Evolutionary conservation across 2,329 filamentous ascomycete species (phyloP), one percentile per base, ranked within the genome.

Genomic region (Sporothrix globosa): DNA sequence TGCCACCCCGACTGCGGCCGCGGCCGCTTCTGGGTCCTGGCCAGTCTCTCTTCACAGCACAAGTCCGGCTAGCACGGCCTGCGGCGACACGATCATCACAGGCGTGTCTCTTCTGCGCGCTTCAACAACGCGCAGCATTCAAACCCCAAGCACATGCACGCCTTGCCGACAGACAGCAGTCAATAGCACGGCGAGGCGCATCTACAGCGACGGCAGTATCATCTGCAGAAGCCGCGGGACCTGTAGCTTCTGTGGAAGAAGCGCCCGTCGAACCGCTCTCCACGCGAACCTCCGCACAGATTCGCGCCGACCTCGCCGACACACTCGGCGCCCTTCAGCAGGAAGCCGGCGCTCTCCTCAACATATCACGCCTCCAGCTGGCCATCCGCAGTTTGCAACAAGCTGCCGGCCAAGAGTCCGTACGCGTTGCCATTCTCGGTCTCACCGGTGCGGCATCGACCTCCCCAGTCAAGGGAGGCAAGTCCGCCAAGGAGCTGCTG

Each of bases 321-420:
- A 82, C 87, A 2, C 82, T 94, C 0, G 78, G 83, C 1, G 84
- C 86, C 27, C 82, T 95, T 2, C 85, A 91, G 75, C 86, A 85
- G 67, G 81, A 86, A 65, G 87, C 88, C 1, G 84, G 87, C 30
- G 85, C 83, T 71, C 85, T 89, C 74, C 84, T 91, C 68, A 91
- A 91, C 76, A 83, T 90, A n/a, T 88, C 90, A 41, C 84, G 90
- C 69, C 77, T 94, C 60, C 90, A 92, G 78, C 85, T 95, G 74
- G 91, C 91, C 14, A 80, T 92, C 27, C 85, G 88, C 73, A 89
- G 91, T 27, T 78, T 90, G 71, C 83, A 85, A 46, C 86, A 90
- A 76, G 76, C 78, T 1, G 79, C 85, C 0, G 88, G 88, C 4
- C 77, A 83, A 48, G 88, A 90, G 77, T 82, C 85, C 2, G 82